phyloP scores from a whole-genome alignment of 805 yeast genomes.

The Spathaspora girioi region DNA sequence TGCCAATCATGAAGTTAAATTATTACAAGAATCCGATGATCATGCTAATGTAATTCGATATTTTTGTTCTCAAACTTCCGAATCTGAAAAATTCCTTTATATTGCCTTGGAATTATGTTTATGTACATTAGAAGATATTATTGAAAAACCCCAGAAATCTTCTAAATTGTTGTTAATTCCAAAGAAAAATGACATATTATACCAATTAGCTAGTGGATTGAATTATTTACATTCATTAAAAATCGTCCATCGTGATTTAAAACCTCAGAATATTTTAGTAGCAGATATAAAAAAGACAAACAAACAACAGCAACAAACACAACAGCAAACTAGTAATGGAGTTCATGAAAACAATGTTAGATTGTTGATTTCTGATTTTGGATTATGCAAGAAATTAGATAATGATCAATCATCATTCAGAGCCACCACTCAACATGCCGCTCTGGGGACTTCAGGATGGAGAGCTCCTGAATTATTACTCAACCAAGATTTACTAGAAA shows the following conservation, averaged over 20 bases:
- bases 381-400: constrained; percentile 88
- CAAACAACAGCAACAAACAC: not conserved
- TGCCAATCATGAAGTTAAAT: constrained; percentile 85
- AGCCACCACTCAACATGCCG: constrained; percentile 88
- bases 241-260: constrained; percentile 91
- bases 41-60: constrained; percentile 94
- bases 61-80: constrained; percentile 84
- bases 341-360: constrained; percentile 36
- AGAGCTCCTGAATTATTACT: constrained; percentile 87
- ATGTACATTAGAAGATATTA: constrained; percentile 82
- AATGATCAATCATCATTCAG: constrained; percentile 90
- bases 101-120: constrained; percentile 91
- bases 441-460: constrained; percentile 96
- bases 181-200: constrained; percentile 26
- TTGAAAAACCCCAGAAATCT: constrained; percentile 50
- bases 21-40: constrained; percentile 91
- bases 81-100: constrained; percentile 71
- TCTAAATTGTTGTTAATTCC: constrained; percentile 28
- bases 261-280: constrained; percentile 89
- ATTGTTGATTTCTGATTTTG: constrained; percentile 89
- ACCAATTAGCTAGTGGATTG: constrained; percentile 80
- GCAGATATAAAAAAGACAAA: constrained; percentile 56
- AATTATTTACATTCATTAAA: constrained; percentile 84
- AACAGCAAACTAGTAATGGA: constrained; percentile 2
- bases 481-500: constrained; percentile 28